Base-by-base conservation (phyloP, 2,329 filamentous ascomycete species). In the Blastomyces percursus region DNA sequence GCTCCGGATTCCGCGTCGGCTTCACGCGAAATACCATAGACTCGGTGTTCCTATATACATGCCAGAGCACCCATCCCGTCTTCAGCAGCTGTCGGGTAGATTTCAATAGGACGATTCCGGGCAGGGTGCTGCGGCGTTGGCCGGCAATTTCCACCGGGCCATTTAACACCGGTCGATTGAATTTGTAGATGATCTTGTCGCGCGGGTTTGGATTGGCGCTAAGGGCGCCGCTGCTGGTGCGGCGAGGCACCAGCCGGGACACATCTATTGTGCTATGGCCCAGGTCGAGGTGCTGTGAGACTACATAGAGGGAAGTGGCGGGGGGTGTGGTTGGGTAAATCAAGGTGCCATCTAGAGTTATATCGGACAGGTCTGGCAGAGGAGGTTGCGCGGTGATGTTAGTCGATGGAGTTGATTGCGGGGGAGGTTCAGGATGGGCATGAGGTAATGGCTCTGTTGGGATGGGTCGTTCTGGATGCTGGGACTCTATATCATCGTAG, bases 111-210 rank as follows among this genome's bases (percentile, higher is more conserved):
- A 66, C 27, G 14, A 27, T 55, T 1, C 64, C 64, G 2, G 64
- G 56, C 3, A 67, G 48, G 12, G 64, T 62, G 59, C 62, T 64
- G 27, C 63, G 63, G 30, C 66, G 63, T 35, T 64, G 63, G 11
- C 64, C 66, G n/a, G 46, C 35, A 21, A 67, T 67, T 62, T 67
- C 66, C 14, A 66, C 63, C 3, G 54, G 58, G 9, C 58, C 57
- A 21, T 58, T 63, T 30, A 67, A 38, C 5, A 61, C 9, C 16
- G 58, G 55, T 50, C 64, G 66, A 14, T 21, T 61, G 60, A 66
- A 67, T n/a, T 60, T 61, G 46, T 67, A 67, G 35, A 67, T 61
- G 19, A 44, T 40, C 42, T 66, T 67, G 35, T 64, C 56, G 3
- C 63, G 63, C 27, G 59, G 51, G 14, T 50, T 59, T 7, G 35